Base-by-base conservation (phyloP, 306 rosid species). In the Prunus mongolica region DNA sequence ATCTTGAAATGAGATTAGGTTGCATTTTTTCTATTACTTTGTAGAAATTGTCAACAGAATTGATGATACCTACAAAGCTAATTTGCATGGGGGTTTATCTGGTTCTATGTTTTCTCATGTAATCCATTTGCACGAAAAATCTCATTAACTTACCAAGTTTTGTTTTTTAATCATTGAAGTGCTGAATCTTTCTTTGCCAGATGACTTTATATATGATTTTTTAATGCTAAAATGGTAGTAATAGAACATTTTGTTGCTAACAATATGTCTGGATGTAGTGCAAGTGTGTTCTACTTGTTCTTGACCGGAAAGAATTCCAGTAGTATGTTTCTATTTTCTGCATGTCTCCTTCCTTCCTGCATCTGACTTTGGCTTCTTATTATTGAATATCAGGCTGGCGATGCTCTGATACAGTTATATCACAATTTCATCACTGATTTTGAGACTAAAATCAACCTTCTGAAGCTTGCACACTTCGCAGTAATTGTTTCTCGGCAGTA, bases 391-490 rank as follows among this genome's bases (percentile, higher is more conserved):
- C 93, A 96, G 99, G 97, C 99, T 66, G 99, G 99, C 2, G 99
- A 96, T 84, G 99, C 98, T 71, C 83, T 96, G 57, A 96, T 96
- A 67, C 99, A 93, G 82, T 76, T 96, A 56, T 96, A 96, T 80
- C 89, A 96, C 84, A 96, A 96, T 80, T 96, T 96, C 93, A 93
- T 96, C 87, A 93, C 99, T 0, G 98, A 96, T 85, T 96, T 96
- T 45, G 99, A 96, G 89, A 96, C 99, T 19, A 96, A 96, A 80
- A 92, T 96, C 83, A 96, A 96, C 83, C 98, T 91, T 78, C 96
- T 96, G 84, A 96, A 96, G 90, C 98, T 96, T 80, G 99, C 99
- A 16, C 99, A 96, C 86, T 93, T 96, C 85, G 96, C 97, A 38
- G 99, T 96, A 72, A 93, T 91, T 78, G 99, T 96, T 41, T 96